These are phyloP conservation scores for Auriculariales sp. DNA, from an alignment of 768 basidiomycete genomes.

Conservation along the genomic window DNA sequence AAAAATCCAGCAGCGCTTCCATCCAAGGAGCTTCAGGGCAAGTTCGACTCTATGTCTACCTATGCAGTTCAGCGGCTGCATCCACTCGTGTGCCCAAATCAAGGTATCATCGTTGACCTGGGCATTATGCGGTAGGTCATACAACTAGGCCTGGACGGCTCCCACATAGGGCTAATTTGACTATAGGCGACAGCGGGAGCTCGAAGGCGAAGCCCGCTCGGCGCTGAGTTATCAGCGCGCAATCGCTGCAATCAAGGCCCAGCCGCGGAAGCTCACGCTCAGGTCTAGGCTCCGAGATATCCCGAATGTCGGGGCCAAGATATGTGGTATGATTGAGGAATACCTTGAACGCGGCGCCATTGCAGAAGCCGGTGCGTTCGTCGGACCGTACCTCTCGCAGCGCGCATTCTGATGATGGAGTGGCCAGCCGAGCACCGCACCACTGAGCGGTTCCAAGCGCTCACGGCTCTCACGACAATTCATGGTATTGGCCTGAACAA, in stretches of 20 bases:
- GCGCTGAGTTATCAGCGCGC: conserved; percentile 60
- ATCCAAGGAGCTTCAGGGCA: conserved; percentile 13
- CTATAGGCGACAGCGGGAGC: conserved; percentile 40
- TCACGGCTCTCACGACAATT: conserved; percentile 44
- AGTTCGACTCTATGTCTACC: conserved; percentile 15
- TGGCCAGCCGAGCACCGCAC: conserved; percentile 28
- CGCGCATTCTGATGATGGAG: neutral
- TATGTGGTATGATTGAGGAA: conserved; percentile 33
- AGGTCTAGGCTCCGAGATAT: conserved; percentile 11
- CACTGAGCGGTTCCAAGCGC: conserved; percentile 38
- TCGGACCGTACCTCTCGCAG: neutral
- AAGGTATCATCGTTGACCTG: conserved; percentile 28
- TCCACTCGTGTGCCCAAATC: conserved; percentile 57
- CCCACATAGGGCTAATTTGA: conserved; percentile 41
- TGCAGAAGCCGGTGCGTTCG: conserved; percentile 37
- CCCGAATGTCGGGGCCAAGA: conserved; percentile 25
- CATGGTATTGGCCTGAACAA: conserved; percentile 65
- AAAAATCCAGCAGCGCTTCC: conserved; percentile 1
- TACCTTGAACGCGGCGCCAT: conserved; percentile 41
- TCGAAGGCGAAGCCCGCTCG: conserved; percentile 56
- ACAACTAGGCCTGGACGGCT: neutral
- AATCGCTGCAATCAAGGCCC: conserved; percentile 37
- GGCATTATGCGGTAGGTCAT: neutral
- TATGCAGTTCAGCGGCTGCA: conserved; percentile 51
- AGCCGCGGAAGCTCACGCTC: conserved; percentile 18